Base-by-base conservation (phyloP, 371 early-diverging fungal species). In the Saksenaea vasiformis region DNA sequence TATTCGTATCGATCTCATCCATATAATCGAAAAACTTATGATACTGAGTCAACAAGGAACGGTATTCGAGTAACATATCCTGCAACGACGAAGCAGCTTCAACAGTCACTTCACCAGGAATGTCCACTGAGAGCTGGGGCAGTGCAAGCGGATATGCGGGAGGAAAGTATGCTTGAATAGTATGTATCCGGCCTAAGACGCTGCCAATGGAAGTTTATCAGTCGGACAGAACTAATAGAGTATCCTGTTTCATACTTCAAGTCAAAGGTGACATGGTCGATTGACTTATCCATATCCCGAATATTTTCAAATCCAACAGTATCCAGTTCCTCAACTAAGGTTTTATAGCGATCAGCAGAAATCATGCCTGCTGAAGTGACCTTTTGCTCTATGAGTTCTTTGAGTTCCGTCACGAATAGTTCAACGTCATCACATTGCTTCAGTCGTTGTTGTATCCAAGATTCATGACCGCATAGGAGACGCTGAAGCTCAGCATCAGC, bases 1-100 rank as follows among this genome's bases (percentile, higher is more conserved):
- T 70, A 31, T 78, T 53, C 0, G 28, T 22, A 55, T 82, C 84
- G 38, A 82, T 24, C 51, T 80, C 77, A 61, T 82, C 80, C 65
- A 82, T 53, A 31, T 71, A 64, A 24, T 68, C 55, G 54, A 79
- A 82, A 17, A 77, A 38, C 1, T 54, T 38, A 8, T 76, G 69
- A 27, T 71, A 70, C 51, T 67, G 62, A 8, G 66, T 54, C 10
- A 79, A 26, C 26, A 70, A 27, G 4, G 14, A 1, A 37, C 58
- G 44, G 14, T 60, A 61, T 43, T 69, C 61, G 11, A 37, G 8
- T 35, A 72, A n/a, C 27, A 67, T 35, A 9, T 47, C 34, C 10
- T 58, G 19, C 24, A 62, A 24, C 17, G 68, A 56, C 8, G 62
- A 44, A 13, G 70, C 34, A 22, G 60, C 27, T 36, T 43, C 55